Base-by-base conservation (phyloP, 257 asterid species). In the Prunella vulgaris region DNA sequence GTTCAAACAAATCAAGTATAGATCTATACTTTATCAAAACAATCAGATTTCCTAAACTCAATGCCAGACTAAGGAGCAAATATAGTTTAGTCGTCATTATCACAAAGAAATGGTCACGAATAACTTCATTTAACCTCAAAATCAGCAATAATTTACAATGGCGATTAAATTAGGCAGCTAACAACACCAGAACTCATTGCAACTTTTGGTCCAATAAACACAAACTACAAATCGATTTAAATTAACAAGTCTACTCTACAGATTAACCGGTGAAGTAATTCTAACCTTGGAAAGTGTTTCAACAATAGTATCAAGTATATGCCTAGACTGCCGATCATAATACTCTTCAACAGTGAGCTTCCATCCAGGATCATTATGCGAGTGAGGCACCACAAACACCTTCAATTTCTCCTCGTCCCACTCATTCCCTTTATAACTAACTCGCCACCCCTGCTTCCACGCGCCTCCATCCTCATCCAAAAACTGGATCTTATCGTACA, bases 351-450 rank as follows among this genome's bases (percentile, higher is more conserved):
- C 99, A 2, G 99, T 94, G 62, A 87, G 87, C 76, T 81, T 89
- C 97, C 99, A 94, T 12, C 99, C 99, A 20, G 99, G 99, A 79
- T 94, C 97, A 79, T 94, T 91, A 69, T 94, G 99, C 70, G 99
- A 91, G 81, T 94, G 99, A 13, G 99, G 99, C 10, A 91, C 97
- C 68, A 94, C 97, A 71, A 91, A 85, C 15, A 91, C 80, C 82
- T 94, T 94, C 87, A 94, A 71, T 69, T 91, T 94, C 93, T 94
- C 99, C 52, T 81, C 81, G 69, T 87, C 89, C 99, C 99, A 94
- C 78, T 94, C 99, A 56, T 78, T 80, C 72, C 97, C 97, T 69
- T 85, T 86, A 24, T 91, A 94, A 59, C 74, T 79, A 66, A 94
- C 99, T 65, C 88, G 83, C 99, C 99, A 94, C 8, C 97, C 99